phyloP scores from a whole-genome alignment of 2,329 filamentous ascomycete species.

The Colletotrichum scovillei region DNA sequence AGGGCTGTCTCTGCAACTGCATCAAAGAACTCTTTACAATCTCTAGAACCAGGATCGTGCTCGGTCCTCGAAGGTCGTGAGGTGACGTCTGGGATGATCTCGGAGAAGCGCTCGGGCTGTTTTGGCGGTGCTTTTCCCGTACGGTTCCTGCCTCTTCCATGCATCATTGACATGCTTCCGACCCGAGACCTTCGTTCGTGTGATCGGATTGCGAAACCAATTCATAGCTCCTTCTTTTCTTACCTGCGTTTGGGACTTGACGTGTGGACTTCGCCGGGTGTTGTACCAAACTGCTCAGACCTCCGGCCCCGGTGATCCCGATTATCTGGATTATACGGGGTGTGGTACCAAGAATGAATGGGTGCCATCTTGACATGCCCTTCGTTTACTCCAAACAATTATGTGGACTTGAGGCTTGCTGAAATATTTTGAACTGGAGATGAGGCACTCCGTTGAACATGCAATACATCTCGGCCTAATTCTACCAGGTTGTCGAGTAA shows the following conservation, averaged over 20 bases:
- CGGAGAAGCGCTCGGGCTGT: conserved; percentile 7
- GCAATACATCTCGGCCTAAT: not conserved
- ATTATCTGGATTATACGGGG: not conserved
- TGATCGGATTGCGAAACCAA: not conserved
- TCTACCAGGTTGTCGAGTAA: not conserved
- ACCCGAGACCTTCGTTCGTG: not conserved
- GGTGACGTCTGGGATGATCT: not conserved
- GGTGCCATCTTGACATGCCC: not conserved
- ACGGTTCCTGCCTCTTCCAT: not conserved
- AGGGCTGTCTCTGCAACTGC: conserved; percentile 10
- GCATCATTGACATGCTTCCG: not conserved
- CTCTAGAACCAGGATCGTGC: not conserved
- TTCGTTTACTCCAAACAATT: not conserved
- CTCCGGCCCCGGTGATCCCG: not conserved
- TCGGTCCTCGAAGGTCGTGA: not conserved
- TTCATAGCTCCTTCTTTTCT: not conserved
- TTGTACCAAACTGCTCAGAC: not conserved
- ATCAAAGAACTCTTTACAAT: not conserved
- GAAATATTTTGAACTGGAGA: not conserved
- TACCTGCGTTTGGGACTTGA: not conserved
- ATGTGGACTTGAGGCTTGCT: not conserved
- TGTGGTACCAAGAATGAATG: not conserved
- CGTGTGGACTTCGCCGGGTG: not conserved
- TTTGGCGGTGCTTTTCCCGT: not conserved
- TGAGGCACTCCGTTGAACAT: not conserved